Evolutionary conservation across 805 yeast genomes (phyloP), one percentile per base, ranked within the genome.

Genomic region (Groenewaldozyma salmanticensis): DNA sequence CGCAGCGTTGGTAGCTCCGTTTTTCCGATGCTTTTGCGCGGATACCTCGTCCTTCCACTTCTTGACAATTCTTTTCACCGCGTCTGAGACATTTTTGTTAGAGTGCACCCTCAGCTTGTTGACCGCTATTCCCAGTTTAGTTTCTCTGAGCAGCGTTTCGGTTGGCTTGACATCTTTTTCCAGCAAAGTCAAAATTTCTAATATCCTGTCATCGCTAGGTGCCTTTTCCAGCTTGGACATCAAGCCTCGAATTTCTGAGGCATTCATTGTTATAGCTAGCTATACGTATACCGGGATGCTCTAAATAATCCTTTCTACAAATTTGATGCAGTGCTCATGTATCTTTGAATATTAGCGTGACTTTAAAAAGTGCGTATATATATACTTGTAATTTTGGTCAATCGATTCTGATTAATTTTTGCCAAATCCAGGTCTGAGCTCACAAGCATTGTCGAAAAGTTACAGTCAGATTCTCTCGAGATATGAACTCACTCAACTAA

Each of bases 111-210:
- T 76, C 54, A 82, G 76, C 61, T 85, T 87, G 65, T 92, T 92
- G 33, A 92, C 96, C 5, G 88, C 90, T 15, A 92, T 90, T 49
- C 98, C 98, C n/a, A 92, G 90, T 60, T 86, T 87, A 5, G 98
- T 92, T 55, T 90, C 94, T 67, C 63, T 40, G 39, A 90, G 68
- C 27, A 90, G 67, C 57, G 78, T 75, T 57, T 90, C 97, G 1
- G 94, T 79, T 6, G 97, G 96, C 51, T 69, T 67, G 39, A 86
- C 83, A 9, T 83, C 84, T 42, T 71, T 74, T 50, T 81, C 77
- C 46, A 90, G 65, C 19, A 72, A 67, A 33, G 68, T 72, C 49
- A 90, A 65, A 15, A 88, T 72, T 56, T 79, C 81, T 42, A 81
- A 55, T 21, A 83, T 74, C 2, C 81, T 72, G 32, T 72, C 74